phyloP scores from a whole-genome alignment of 345 rosid genomes.

The Gossypium mustelinum region DNA sequence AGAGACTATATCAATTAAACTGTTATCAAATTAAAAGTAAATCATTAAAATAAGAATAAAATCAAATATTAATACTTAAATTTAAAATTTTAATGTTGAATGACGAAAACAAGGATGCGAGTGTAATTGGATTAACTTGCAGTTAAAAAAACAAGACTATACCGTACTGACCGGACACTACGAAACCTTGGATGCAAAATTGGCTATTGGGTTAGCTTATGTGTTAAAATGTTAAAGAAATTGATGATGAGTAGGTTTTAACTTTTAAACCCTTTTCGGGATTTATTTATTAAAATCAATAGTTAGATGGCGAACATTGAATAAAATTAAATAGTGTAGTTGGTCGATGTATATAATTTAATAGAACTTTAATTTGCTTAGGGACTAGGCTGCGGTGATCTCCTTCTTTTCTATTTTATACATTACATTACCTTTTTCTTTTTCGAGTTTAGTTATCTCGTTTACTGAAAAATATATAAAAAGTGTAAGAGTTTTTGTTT shows the following conservation, averaged over 20 bases:
- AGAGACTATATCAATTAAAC: fast-evolving
- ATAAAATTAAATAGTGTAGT: background rate
- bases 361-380: background rate
- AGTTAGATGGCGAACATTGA: background rate
- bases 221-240: no score
- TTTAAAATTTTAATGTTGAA: no score
- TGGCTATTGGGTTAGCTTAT: background rate
- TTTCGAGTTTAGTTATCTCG: background rate
- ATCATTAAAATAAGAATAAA: no score
- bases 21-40: no score
- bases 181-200: background rate
- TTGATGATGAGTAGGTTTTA: background rate
- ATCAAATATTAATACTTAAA: no score
- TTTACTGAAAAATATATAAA: background rate
- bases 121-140: no score
- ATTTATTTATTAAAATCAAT: background rate
- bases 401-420: background rate
- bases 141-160: no score
- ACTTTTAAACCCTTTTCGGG: background rate
- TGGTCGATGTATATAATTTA: background rate
- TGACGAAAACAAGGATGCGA: no score
- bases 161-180: conserved; percentile 8
- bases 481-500: no score
- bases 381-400: background rate
- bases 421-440: background rate